Percentiles rank a stretch among this genome's conserved stretches.
phyloP scores from a whole-genome alignment of 768 basidiomycete genomes.

The Xanthoconium purpureum region DNA sequence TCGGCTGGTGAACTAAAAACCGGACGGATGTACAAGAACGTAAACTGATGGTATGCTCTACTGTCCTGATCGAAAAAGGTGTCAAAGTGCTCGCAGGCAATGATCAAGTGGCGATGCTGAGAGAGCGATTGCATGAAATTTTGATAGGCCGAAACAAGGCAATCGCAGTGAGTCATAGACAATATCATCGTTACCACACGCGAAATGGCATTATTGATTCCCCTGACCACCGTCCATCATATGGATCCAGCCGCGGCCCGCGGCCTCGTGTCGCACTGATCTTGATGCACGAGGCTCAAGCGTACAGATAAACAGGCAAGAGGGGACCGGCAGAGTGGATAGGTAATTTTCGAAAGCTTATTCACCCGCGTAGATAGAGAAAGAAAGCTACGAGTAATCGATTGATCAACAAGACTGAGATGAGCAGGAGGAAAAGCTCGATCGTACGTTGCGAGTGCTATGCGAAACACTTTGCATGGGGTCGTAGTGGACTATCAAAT shows the following conservation, averaged over 20 bases:
- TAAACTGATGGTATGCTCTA: slow-evolving; percentile 4
- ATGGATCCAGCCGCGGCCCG: slow-evolving; percentile 9
- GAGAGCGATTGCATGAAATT: not conserved
- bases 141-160: no score
- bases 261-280: slow-evolving; percentile 20
- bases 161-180: not conserved
- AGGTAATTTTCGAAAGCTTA: slow-evolving; percentile 14
- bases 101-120: not conserved
- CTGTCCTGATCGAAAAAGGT: slow-evolving; percentile 6
- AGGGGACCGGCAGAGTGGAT: slow-evolving; percentile 8
- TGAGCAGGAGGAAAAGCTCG: not conserved
- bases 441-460: not conserved
- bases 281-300: slow-evolving; percentile 5
- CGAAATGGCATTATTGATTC: not conserved
- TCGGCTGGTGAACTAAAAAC: not conserved
- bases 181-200: not conserved
- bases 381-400: not conserved
- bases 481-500: not conserved
- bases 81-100: not conserved
- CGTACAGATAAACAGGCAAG: slow-evolving; percentile 3
- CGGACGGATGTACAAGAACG: not conserved
- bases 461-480: not conserved
- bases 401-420: slow-evolving; percentile 2
- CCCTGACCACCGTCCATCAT: not conserved
- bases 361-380: slow-evolving; percentile 4